Conservation (phyloP, 2,329 filamentous ascomycete genomes). For the Herpotrichia juniperi region DNA sequence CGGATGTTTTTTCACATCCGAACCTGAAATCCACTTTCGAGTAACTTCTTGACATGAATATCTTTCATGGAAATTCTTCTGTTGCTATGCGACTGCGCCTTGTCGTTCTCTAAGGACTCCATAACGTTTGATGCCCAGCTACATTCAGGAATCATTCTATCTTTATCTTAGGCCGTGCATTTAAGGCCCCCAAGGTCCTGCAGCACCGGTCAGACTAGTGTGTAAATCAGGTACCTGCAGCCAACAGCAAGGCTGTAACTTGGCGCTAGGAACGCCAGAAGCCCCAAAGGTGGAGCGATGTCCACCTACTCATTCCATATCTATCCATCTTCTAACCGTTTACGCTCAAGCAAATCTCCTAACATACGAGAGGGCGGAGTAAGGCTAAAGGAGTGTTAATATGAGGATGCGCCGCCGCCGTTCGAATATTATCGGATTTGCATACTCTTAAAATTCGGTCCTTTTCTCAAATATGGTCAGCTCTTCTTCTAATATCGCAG, state of each 20-base stretch:
- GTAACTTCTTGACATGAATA: neutral
- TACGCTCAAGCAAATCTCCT: neutral
- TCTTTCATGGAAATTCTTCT: no score
- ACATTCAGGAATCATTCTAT: no score
- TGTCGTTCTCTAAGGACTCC: no score
- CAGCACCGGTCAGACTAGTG: neutral
- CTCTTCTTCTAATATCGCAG: neutral
- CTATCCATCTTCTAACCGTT: neutral
- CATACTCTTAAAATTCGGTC: neutral
- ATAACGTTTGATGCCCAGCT: no score
- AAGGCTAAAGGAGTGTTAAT: neutral
- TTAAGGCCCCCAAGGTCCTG: no score
- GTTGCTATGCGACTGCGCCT: no score
- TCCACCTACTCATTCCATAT: neutral
- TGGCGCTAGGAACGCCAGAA: neutral
- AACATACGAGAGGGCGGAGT: neutral
- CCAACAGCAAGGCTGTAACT: neutral
- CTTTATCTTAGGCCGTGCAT: no score
- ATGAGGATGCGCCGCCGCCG: neutral
- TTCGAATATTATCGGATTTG: neutral
- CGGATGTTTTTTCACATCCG: neutral
- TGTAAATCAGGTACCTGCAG: neutral
- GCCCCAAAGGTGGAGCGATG: neutral
- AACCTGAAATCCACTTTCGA: neutral
- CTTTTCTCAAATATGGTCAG: neutral